Evolutionary conservation across 192 early-diverging fungal species (phyloP), one percentile per base, ranked within the genome.

Genomic region (Podila epigama): DNA sequence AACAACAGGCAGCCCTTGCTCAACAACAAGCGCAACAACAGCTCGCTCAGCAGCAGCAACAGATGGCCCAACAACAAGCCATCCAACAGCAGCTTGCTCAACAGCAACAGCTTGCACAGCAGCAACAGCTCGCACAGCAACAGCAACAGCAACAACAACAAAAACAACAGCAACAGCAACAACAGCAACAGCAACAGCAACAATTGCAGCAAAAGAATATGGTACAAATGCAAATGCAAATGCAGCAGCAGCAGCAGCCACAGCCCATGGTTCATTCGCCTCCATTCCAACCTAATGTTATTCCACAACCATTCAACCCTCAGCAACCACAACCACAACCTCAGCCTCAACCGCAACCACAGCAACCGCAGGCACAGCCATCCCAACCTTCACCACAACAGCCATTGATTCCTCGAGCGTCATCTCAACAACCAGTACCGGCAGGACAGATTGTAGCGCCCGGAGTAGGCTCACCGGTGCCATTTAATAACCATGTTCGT

Each of bases 251-350:
- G 33, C 66, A 70, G 53, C 68, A 62, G 25, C 60, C 62, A 37
- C 37, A 63, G 53, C 66, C 44, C 25, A 5, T 48, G 44, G 25
- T 48, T 5, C 44, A 48, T 16, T 48, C 44, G 15, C 44, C 44
- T 5, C 44, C 44, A 20, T 48, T 48, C 44, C 44, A 48, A 22
- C 44, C 44, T 48, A 48, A 48, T 8, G 44, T 48, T 48, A 18
- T 22, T 22, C 20, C 44, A 48, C 44, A 48, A 9, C n/a, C n/a
- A 18, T 48, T 48, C 20, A 41, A 41, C 18, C 5, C 44, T 20
- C 71, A 75, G n/a, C 71, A 70, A 44, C 53, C 56, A 27, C 58
- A 51, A 20, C 59, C 37, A n/a, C 69, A 63, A 31, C 61, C 39
- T 13, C 58, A 60, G 15, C 22, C 42, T 25, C 55, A 50, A 33